Conservation (phyloP, 1,139 yeast genomes). For the Pneumocystis oryctolagi region DNA sequence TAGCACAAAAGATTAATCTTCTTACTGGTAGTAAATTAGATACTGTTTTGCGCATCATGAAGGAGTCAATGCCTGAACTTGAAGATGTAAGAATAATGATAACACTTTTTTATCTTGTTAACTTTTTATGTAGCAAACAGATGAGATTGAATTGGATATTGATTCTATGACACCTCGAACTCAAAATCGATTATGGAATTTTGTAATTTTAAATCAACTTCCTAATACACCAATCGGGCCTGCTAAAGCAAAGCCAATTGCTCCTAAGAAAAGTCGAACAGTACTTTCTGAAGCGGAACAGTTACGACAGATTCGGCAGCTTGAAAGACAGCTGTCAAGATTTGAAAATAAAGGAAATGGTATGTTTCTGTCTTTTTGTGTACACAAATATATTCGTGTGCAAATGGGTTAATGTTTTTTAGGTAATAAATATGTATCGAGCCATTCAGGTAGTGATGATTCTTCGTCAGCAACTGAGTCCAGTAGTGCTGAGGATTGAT, state of each 20-base stretch:
- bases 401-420: too few relatives aligned
- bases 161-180: constrained; percentile 82
- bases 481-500: neutral
- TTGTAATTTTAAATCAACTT: constrained; percentile 41
- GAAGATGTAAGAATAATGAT: neutral
- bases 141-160: constrained; percentile 89
- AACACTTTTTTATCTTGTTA: too few relatives aligned
- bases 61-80: constrained; percentile 65
- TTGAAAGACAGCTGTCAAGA: constrained; percentile 14
- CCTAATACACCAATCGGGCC: constrained; percentile 15
- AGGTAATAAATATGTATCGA: neutral
- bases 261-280: constrained; percentile 36
- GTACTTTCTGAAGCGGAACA: constrained; percentile 44
- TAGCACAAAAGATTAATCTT: constrained; percentile 70
- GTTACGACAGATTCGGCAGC: constrained; percentile 15
- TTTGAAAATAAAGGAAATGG: constrained; percentile 20
- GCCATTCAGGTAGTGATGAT: neutral
- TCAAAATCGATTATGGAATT: constrained; percentile 66
- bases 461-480: neutral
- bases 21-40: constrained; percentile 65
- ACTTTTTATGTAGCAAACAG: constrained; percentile 38
- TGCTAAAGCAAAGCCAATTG: constrained; percentile 13
- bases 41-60: constrained; percentile 70
- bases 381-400: neutral
- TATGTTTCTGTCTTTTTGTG: neutral